Evolutionary conservation across 768 basidiomycete genomes (phyloP).

Genomic region (Rhodotorula taiwanensis): DNA sequence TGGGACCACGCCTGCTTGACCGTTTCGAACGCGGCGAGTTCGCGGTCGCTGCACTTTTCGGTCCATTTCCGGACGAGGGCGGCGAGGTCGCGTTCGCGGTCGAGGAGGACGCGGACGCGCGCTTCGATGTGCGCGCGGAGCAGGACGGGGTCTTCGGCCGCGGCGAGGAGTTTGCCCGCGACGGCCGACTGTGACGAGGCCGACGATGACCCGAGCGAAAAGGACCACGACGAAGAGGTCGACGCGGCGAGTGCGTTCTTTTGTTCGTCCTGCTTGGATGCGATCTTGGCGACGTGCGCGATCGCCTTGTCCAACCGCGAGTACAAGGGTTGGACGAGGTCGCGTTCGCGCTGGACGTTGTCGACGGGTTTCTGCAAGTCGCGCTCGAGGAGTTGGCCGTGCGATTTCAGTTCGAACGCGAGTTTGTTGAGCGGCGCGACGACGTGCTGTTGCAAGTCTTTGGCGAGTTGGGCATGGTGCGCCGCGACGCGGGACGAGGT

Average conservation of each 20-base stretch:
- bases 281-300: neutral
- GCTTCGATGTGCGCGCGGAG: conserved; percentile 23
- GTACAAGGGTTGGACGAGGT: too few relatives aligned
- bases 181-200: neutral
- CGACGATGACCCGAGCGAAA: neutral
- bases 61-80: conserved; percentile 17
- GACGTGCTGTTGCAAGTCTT: conserved; percentile 13
- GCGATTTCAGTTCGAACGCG: conserved; percentile 12
- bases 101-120: conserved; percentile 17
- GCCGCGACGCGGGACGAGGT: conserved; percentile 12
- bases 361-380: conserved; percentile 21
- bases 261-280: too few relatives aligned
- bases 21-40: conserved; percentile 16
- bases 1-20: conserved; percentile 17
- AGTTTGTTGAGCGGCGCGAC: conserved; percentile 29
- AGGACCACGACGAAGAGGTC: too few relatives aligned
- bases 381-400: conserved; percentile 20
- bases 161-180: neutral
- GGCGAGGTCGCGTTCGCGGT: conserved; percentile 29
- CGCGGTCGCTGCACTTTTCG: conserved; percentile 9
- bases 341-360: conserved; percentile 22
- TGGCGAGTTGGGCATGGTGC: conserved; percentile 15
- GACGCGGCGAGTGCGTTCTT: too few relatives aligned
- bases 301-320: too few relatives aligned
- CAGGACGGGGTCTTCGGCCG: conserved; percentile 31